A percentile compares a stretch with the other conserved stretches of the same genome.
These are phyloP conservation scores for Mucor sp. DNA, from an alignment of 371 early-diverging fungal genomes.

Conservation along the genomic window DNA sequence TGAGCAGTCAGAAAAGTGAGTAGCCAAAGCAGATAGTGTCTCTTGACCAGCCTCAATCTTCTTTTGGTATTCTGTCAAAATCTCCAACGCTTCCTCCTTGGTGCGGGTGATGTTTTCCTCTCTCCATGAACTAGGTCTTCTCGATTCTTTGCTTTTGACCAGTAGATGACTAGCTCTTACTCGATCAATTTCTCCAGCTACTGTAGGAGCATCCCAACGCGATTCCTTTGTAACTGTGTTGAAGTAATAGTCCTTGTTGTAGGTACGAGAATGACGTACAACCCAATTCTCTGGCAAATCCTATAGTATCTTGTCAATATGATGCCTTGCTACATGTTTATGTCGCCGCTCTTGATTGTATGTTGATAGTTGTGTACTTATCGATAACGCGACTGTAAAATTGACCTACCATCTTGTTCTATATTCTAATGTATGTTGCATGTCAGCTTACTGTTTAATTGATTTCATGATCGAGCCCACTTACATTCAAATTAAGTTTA, in stretches of 20 bases:
- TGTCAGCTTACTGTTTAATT: background rate
- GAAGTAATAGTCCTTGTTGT: conserved; percentile 83
- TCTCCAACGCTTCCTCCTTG: conserved; percentile 83
- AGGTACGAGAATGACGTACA: conserved; percentile 69
- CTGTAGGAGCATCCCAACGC: conserved; percentile 79
- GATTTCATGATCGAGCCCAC: background rate
- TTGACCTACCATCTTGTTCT: background rate
- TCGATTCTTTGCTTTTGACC: conserved; percentile 86
- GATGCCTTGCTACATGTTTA: background rate
- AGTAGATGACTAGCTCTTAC: conserved; percentile 90
- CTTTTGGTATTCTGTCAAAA: conserved; percentile 56
- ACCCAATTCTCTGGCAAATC: conserved; percentile 75
- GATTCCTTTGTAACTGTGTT: conserved; percentile 81
- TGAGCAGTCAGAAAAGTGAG: conserved; percentile 83
- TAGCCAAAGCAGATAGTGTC: conserved; percentile 71
- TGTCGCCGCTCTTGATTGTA: background rate
- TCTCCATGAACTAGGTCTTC: conserved; percentile 92
- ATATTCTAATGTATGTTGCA: background rate
- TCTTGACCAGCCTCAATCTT: conserved; percentile 65
- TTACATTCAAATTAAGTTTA: background rate
- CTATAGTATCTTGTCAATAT: conserved; percentile 17
- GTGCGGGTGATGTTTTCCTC: conserved; percentile 84
- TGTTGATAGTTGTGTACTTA: background rate
- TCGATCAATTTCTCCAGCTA: conserved; percentile 37
- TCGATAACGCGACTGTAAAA: background rate